Evolutionary conservation across 2,329 filamentous ascomycete genomes (phyloP), one percentile per base, ranked within the genome.

Genomic region (Raffaelea albimanens): DNA sequence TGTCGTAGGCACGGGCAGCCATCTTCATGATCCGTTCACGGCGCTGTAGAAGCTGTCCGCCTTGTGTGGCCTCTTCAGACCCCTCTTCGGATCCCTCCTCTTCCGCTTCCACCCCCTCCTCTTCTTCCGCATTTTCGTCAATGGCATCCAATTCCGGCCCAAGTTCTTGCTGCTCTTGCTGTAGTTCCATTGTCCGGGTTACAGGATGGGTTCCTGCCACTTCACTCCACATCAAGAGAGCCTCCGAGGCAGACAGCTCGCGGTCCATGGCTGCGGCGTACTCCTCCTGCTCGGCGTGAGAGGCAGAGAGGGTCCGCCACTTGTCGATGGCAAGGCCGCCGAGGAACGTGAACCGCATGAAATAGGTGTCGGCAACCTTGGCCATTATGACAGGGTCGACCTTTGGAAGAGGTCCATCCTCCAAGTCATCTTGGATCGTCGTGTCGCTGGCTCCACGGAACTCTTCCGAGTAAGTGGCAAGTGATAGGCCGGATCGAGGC

Each of bases 1-100:
- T 64, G 57, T 85, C 73, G 50, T 84, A 76, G 41, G 82, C 82
- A 54, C 76, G 74, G 1, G 67, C 70, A 25, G 83, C 83, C 41
- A 80, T 75, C 44, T 65, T 68, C 59, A 82, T 78, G 16, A 82
- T 64, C 43, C 71, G 70, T 18, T 67, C 66, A 54, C 53, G 48
- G 31, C 52, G 31, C 14, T 38, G 31, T 10, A 59, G 50, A 41
- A 57, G 50, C 13, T 20, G 11, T 4, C 21, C 43, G n/a, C 33
- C 16, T 29, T 29, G 25, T 19, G n/a, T 25, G 20, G 41, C 34
- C 14, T 50, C 48, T 16, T 48, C 33, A 2, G 43, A 36, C 18
- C 18, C 45, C 8, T 50, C 48, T 3, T 16, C 40, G 7, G 50
- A 44, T 21, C 40, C 19, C 2, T 41, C 40, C 7, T 47, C 31